phyloP scores from a whole-genome alignment of 257 asterid genomes.

The Solanum bukasovii region DNA sequence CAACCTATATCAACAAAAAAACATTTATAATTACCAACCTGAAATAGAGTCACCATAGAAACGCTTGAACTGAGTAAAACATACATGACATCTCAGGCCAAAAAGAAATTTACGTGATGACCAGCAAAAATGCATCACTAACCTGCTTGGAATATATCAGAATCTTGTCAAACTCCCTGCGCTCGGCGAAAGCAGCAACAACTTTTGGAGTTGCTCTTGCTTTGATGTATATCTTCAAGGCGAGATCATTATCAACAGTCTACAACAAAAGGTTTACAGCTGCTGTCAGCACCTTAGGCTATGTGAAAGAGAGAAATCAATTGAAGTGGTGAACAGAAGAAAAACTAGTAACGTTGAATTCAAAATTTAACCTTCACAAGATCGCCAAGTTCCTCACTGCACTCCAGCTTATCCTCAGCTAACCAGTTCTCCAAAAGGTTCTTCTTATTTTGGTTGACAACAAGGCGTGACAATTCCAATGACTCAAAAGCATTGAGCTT shows the following conservation, averaged over 20 bases:
- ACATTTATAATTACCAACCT: not conserved
- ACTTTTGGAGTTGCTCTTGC: slow-evolving; percentile 99
- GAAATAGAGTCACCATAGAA: not conserved
- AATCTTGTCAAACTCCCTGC: slow-evolving; percentile 96
- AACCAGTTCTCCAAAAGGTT: slow-evolving; percentile 96
- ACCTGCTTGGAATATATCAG: slow-evolving; percentile 99
- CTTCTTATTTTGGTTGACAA: slow-evolving; percentile 96
- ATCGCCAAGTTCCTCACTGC: slow-evolving; percentile 99
- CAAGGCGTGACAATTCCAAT: slow-evolving; percentile 90
- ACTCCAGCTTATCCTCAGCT: slow-evolving; percentile 97
- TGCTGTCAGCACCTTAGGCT: not conserved
- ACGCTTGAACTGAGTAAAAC: not conserved
- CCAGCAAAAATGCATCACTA: not conserved
- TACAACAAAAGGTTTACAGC: slow-evolving; percentile 17
- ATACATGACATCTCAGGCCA: not conserved
- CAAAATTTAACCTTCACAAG: slow-evolving; percentile 74
- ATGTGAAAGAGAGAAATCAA: not conserved
- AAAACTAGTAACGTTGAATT: not conserved
- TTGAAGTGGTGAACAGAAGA: not conserved
- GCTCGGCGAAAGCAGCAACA: slow-evolving; percentile 99
- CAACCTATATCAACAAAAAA: slow-evolving; percentile 56
- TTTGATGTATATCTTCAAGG: slow-evolving; percentile 89
- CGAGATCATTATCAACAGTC: slow-evolving; percentile 99
- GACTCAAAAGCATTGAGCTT: slow-evolving; percentile 97
- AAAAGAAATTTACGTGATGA: not conserved